Conservation (phyloP, 1,139 yeast genomes). For the Wickerhamomyces sp. region DNA sequence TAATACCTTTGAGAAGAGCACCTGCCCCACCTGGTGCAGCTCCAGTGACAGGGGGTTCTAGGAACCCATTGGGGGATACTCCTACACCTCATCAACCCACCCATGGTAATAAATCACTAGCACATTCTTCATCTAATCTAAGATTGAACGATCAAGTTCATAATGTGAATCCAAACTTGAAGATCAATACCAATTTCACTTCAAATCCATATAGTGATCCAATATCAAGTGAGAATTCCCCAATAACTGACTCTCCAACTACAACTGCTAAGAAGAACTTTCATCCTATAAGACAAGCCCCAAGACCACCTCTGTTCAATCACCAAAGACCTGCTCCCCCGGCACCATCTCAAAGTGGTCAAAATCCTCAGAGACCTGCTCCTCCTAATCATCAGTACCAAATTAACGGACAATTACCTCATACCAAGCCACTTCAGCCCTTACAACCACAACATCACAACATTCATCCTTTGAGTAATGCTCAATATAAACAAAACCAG, state of each 20-base stretch:
- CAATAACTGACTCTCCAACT: constrained; percentile 7
- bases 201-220: constrained; percentile 22
- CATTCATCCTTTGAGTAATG: too few relatives aligned
- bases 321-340: constrained; percentile 17
- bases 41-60: background rate
- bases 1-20: constrained; percentile 42
- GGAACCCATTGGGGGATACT: background rate
- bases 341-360: background rate
- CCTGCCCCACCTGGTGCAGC: constrained; percentile 38
- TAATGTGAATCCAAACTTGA: constrained; percentile 24
- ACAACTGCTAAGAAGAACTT: constrained; percentile 11
- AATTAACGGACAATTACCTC: constrained; percentile 4
- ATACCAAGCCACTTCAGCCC: constrained; percentile 10
- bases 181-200: constrained; percentile 18
- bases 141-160: constrained; percentile 16
- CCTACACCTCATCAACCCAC: constrained; percentile 8
- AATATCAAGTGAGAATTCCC: constrained; percentile 4
- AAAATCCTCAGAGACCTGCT: constrained; percentile 4
- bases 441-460: constrained; percentile 8
- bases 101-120: constrained; percentile 3
- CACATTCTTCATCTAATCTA: constrained; percentile 20
- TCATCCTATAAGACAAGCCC: constrained; percentile 24
- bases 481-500: constrained; percentile 5
- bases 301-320: constrained; percentile 19
- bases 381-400: constrained; percentile 1